These are phyloP conservation scores for Nepenthes gracilis DNA, from an alignment of 148 eudicot genomes.

Conservation along the genomic window DNA sequence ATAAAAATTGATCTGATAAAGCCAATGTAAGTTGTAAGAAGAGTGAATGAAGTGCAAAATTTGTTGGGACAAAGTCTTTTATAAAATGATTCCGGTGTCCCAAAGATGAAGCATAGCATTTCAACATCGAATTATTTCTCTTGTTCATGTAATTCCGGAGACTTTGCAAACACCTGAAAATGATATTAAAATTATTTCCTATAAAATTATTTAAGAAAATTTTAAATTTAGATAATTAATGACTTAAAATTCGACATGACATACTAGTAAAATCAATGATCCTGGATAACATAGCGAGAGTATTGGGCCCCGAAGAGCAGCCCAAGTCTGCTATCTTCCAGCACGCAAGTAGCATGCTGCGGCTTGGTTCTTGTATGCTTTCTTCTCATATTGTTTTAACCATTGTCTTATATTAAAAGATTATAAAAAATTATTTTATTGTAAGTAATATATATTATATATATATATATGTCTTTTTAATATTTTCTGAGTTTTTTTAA, in stretches of 20 bases:
- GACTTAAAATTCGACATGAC: conserved; percentile 5
- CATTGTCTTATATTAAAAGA: too few species aligned
- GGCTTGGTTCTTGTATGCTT: conserved; percentile 9
- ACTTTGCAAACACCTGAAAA: conserved; percentile 17
- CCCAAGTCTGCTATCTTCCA: conserved; percentile 49
- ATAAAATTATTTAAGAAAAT: conserved; percentile 47
- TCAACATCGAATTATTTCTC: conserved; percentile 8
- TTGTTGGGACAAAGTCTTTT: conserved; percentile 41
- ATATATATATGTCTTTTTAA: too few species aligned
- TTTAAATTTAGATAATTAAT: conserved; percentile 21
- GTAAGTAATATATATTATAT: too few species aligned
- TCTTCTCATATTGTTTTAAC: conserved; percentile 11
- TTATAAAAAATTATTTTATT: too few species aligned
- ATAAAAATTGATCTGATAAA: conserved; percentile 31
- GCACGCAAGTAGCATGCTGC: conserved; percentile 10
- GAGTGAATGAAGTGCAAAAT: conserved; percentile 65
- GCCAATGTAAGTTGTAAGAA: conserved; percentile 58
- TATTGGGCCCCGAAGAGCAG: conserved; percentile 58
- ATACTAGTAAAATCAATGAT: conserved; percentile 18
- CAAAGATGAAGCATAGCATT: conserved; percentile 26
- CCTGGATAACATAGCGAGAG: conserved; percentile 16
- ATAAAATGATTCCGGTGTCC: conserved; percentile 59
- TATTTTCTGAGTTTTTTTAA: too few species aligned
- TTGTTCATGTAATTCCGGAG: conserved; percentile 7
- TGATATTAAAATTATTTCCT: conserved; percentile 34